Conservation (phyloP, 345 rosid species). For the Moricandia arvensis region DNA sequence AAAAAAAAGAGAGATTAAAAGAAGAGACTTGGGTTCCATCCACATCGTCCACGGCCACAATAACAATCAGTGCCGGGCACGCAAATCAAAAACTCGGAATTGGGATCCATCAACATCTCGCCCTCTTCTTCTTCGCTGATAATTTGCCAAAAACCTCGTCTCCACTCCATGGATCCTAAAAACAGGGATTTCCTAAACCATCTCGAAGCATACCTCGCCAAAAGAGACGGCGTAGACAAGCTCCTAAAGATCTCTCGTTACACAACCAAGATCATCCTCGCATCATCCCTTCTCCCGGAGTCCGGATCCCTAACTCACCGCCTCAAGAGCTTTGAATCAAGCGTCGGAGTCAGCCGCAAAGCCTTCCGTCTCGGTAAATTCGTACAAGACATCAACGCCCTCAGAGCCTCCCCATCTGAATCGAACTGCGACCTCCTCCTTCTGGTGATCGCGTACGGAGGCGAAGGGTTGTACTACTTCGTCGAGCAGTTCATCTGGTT, state of each 20-base stretch:
- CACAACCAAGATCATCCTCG: constrained; percentile 76
- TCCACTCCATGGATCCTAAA: neutral
- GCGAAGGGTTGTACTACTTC: neutral
- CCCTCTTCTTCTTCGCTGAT: neutral
- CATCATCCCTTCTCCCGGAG: constrained; percentile 54
- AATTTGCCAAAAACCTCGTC: neutral
- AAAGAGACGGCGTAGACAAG: constrained; percentile 90
- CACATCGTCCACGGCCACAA: neutral
- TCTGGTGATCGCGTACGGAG: neutral
- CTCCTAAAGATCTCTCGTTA: constrained; percentile 85
- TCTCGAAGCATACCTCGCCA: constrained; percentile 71
- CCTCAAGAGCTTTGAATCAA: constrained; percentile 82
- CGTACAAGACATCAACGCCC: constrained; percentile 75
- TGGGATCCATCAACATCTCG: neutral
- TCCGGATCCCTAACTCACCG: constrained; percentile 33
- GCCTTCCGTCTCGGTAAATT: constrained; percentile 95
- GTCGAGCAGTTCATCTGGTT: constrained; percentile 50
- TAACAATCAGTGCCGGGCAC: neutral
- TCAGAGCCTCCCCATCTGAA: constrained; percentile 44
- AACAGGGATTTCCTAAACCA: constrained; percentile 57
- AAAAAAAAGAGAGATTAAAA: too few relatives aligned
- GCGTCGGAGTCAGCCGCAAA: constrained; percentile 93
- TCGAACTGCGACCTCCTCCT: neutral
- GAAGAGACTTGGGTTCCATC: neutral
- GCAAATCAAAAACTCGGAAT: neutral